Percentiles rank a stretch among this genome's conserved stretches.
These are phyloP conservation scores for Apiospora saccharicola DNA, from an alignment of 2,329 filamentous ascomycete genomes.

Conservation along the genomic window DNA sequence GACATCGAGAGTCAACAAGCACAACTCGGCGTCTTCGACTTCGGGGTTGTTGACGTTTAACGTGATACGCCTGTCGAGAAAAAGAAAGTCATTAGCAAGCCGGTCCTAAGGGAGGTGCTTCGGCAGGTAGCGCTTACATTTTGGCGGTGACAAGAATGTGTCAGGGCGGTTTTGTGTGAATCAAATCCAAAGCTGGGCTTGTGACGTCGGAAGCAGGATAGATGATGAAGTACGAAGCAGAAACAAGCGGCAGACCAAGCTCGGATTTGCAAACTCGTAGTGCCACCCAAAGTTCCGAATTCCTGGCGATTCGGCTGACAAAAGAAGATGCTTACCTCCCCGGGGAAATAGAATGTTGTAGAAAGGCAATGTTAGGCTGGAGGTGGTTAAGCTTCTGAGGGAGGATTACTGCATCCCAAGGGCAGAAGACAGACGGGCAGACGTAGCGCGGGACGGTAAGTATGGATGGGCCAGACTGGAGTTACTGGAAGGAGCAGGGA, in stretches of 20 bases:
- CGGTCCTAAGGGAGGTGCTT: neutral
- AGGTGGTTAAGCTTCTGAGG: constrained; percentile 12
- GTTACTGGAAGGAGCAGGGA: neutral
- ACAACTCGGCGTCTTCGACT: constrained; percentile 66
- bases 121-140: constrained; percentile 22
- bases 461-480: neutral
- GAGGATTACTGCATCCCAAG: neutral
- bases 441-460: neutral
- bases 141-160: constrained; percentile 21
- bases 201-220: constrained; percentile 17
- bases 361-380: neutral
- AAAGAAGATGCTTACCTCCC: constrained; percentile 15
- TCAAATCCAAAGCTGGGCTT: constrained; percentile 14
- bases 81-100: constrained; percentile 1
- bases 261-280: constrained; percentile 4
- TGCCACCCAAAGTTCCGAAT: neutral
- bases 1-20: constrained; percentile 70
- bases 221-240: constrained; percentile 11
- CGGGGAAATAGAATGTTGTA: constrained; percentile 17
- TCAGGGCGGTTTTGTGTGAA: constrained; percentile 14
- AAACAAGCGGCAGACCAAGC: constrained; percentile 12
- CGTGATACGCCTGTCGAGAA: constrained; percentile 70
- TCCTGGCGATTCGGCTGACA: constrained; percentile 15
- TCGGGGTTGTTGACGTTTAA: constrained; percentile 75
- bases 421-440: constrained; percentile 3